Percentiles rank a stretch among this genome's conserved stretches.
phyloP scores from a whole-genome alignment of 164 flowering plant genomes.

The Brasenia schreberi region DNA sequence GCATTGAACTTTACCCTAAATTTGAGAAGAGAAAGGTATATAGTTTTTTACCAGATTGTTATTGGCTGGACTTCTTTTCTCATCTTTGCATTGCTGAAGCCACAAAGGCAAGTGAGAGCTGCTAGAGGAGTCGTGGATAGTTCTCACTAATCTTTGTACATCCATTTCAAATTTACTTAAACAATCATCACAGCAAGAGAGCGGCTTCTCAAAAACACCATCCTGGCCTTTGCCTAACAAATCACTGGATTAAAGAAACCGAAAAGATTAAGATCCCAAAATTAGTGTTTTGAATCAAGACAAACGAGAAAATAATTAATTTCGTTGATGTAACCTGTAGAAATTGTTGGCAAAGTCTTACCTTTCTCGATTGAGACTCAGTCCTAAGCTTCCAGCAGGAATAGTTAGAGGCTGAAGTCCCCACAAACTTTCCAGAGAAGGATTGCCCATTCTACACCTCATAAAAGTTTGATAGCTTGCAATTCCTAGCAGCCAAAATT shows the following conservation, averaged over 20 bases:
- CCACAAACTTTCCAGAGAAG: constrained; percentile 68
- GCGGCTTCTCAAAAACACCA: constrained; percentile 18
- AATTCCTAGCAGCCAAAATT: constrained; percentile 65
- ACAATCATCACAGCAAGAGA: constrained; percentile 42
- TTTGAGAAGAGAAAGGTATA: constrained; percentile 2
- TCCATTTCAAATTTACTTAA: constrained; percentile 38
- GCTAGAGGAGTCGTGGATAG: constrained; percentile 11
- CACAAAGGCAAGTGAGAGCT: constrained; percentile 72
- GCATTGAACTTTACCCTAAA: neutral
- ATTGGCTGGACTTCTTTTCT: constrained; percentile 20
- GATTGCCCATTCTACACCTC: constrained; percentile 60
- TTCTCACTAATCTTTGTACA: constrained; percentile 27
- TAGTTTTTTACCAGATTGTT: constrained; percentile 35
- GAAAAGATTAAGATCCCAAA: neutral
- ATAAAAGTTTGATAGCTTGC: constrained; percentile 68
- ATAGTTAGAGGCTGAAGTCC: constrained; percentile 57
- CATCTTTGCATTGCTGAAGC: constrained; percentile 71
- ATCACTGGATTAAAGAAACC: constrained; percentile 20
- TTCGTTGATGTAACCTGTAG: neutral
- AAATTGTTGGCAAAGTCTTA: constrained; percentile 11
- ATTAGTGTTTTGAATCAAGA: neutral
- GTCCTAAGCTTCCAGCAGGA: constrained; percentile 57
- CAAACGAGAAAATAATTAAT: neutral
- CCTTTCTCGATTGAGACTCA: constrained; percentile 74
- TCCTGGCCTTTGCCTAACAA: constrained; percentile 15